Evolutionary conservation across 2,329 filamentous ascomycete species (phyloP).

Genomic region (Botryosphaeria agaves): DNA sequence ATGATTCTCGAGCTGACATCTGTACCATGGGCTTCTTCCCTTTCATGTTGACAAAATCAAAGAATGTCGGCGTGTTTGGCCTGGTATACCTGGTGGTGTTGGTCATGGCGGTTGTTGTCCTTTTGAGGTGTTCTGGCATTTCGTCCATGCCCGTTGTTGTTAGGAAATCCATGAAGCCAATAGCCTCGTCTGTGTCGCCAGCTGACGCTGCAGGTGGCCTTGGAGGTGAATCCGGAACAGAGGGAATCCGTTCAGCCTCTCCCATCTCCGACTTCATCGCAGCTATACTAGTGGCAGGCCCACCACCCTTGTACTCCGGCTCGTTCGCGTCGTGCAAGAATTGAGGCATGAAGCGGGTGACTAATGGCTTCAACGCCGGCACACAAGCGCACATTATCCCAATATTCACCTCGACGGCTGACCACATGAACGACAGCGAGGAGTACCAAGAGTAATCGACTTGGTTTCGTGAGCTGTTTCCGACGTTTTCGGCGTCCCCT

Average conservation of each 20-base stretch:
- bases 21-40: constrained; percentile 54
- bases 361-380: constrained; percentile 77
- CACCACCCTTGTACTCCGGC: constrained; percentile 3
- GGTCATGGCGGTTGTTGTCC: constrained; percentile 19
- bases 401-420: constrained; percentile 75
- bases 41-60: constrained; percentile 60
- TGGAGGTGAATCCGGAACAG: constrained; percentile 3
- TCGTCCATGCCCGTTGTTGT: constrained; percentile 26
- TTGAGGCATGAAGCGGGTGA: constrained; percentile 42
- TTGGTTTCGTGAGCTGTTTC: constrained; percentile 15
- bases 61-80: constrained; percentile 35
- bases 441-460: constrained; percentile 52
- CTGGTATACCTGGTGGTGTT: constrained; percentile 20
- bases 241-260: constrained; percentile 9
- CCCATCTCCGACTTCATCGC: constrained; percentile 6
- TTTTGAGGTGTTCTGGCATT: constrained; percentile 12
- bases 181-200: neutral
- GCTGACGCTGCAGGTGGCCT: neutral
- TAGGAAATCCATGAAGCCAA: constrained; percentile 29
- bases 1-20: constrained; percentile 43
- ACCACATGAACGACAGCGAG: constrained; percentile 83
- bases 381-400: constrained; percentile 84
- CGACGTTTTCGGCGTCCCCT: constrained; percentile 8
- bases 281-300: neutral
- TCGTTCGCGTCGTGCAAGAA: constrained; percentile 33